Evolutionary conservation across 768 basidiomycete genomes (phyloP), one percentile per base, ranked within the genome.

Genomic region (Rhizopogon vinicolor): DNA sequence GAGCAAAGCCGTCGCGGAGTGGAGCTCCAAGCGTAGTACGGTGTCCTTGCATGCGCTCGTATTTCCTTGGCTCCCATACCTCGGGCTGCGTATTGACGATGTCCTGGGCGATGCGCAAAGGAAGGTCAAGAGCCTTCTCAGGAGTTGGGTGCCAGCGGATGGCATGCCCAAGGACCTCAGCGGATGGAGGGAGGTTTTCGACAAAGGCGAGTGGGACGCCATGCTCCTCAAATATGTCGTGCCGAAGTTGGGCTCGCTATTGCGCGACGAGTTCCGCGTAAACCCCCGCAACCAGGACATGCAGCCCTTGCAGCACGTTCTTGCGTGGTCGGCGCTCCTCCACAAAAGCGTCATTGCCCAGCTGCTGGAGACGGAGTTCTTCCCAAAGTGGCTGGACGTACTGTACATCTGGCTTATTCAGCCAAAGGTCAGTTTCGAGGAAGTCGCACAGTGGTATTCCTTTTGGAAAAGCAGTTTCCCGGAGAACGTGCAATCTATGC

Each of bases 301-400:
- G 85, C 77, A 76, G 22, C 90, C 94, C 0, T 77, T 99, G 44
- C 75, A 86, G 18, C 77, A 77, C 51, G 89, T 93, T 16, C 75
- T 98, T 43, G 75, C 76, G 1, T 99, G 97, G 97, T 75, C 78
- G 10, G 68, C 74, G 33, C 76, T 91, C 53, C 76, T 98, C 37
- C 86, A 91, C 7, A 71, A 83, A 0, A 85, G 89, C 4, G 81
- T 96, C 58, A 79, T 97, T 63, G 79, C 85, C 1, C 91, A 94
- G 64, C 74, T 99, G 12, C 74, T 99, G 59, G 91, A 96, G 68
- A 79, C 81, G 5, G 93, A 93, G 63, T 96, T 98, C 76, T 98
- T 98, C 80, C 91, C 93, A 4, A 96, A 97, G 67, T 99, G 95
- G 94, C 78, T 98, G 57, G 89, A 93, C 48, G 85, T 91, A 19